Evolutionary conservation across 2,329 filamentous ascomycete genomes (phyloP).

Genomic region (Fusarium buxicola): DNA sequence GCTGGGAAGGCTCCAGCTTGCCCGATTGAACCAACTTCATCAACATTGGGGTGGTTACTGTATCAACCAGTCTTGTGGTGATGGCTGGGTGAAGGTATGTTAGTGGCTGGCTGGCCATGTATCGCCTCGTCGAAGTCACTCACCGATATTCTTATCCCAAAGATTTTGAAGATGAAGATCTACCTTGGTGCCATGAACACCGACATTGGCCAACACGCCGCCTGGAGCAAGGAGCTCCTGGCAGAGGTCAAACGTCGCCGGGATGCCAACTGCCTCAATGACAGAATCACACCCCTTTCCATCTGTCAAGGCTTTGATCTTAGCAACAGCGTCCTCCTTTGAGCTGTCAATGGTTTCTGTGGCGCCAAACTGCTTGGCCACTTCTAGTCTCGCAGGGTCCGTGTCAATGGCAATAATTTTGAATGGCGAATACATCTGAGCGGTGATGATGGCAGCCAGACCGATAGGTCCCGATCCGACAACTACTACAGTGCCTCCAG

Average conservation of each 20-base stretch:
- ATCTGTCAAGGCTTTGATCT: constrained; percentile 58
- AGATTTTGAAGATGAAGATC: constrained; percentile 64
- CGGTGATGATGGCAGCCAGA: constrained; percentile 64
- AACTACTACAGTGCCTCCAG: constrained; percentile 64
- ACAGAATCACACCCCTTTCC: constrained; percentile 66
- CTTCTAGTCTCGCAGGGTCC: constrained; percentile 59
- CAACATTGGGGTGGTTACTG: constrained; percentile 60
- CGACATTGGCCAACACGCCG: constrained; percentile 67
- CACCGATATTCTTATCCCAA: constrained; percentile 66
- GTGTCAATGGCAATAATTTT: constrained; percentile 64
- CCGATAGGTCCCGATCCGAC: constrained; percentile 68
- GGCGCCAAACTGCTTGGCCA: constrained; percentile 62
- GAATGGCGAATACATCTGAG: constrained; percentile 65
- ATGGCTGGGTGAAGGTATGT: constrained; percentile 49
- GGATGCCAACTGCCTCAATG: constrained; percentile 68
- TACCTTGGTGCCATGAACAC: constrained; percentile 66
- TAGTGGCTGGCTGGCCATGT: neutral
- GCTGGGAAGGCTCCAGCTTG: constrained; percentile 54
- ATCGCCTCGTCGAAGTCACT: constrained; percentile 25
- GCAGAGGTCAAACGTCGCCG: constrained; percentile 63
- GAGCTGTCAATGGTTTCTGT: constrained; percentile 56
- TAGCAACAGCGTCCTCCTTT: constrained; percentile 50
- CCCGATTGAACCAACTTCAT: constrained; percentile 58
- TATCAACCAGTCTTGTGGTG: constrained; percentile 61
- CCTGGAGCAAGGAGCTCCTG: constrained; percentile 65